phyloP scores from a whole-genome alignment of 2,329 filamentous ascomycete species.

The Aspergillus brunneoviolaceus region DNA sequence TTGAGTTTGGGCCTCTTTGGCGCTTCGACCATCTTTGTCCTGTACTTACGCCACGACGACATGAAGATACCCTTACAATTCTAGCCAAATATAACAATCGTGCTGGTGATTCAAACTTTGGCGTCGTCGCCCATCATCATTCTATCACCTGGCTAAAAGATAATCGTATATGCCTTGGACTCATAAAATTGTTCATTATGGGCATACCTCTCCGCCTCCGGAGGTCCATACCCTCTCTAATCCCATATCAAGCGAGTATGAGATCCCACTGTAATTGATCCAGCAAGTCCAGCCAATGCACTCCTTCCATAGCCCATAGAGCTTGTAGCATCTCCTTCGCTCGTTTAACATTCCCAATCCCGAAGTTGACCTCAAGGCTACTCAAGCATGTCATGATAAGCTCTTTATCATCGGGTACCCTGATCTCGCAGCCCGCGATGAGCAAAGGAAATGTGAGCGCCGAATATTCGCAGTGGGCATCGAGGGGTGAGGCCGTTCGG shows the following conservation, averaged over 20 bases:
- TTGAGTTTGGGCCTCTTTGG: neutral
- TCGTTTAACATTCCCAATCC: conserved; percentile 36
- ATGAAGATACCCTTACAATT: conserved; percentile 6
- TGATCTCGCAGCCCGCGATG: conserved; percentile 36
- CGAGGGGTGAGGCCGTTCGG: conserved; percentile 25
- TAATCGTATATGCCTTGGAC: neutral
- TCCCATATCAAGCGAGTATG: conserved; percentile 28
- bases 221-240: neutral
- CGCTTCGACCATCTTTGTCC: neutral
- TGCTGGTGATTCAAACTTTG: neutral
- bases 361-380: conserved; percentile 35
- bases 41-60: neutral
- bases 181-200: neutral
- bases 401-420: conserved; percentile 21
- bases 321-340: conserved; percentile 32
- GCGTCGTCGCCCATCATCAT: neutral
- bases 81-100: neutral
- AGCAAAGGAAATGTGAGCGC: conserved; percentile 41
- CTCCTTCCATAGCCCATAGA: conserved; percentile 25
- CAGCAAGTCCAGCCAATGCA: conserved; percentile 35
- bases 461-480: conserved; percentile 38
- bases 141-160: neutral
- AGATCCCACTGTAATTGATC: conserved; percentile 35
- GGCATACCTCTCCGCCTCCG: neutral
- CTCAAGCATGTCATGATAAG: conserved; percentile 28